Evolutionary conservation across 2,329 filamentous ascomycete genomes (phyloP).

Genomic region (Diaporthe vaccinii): DNA sequence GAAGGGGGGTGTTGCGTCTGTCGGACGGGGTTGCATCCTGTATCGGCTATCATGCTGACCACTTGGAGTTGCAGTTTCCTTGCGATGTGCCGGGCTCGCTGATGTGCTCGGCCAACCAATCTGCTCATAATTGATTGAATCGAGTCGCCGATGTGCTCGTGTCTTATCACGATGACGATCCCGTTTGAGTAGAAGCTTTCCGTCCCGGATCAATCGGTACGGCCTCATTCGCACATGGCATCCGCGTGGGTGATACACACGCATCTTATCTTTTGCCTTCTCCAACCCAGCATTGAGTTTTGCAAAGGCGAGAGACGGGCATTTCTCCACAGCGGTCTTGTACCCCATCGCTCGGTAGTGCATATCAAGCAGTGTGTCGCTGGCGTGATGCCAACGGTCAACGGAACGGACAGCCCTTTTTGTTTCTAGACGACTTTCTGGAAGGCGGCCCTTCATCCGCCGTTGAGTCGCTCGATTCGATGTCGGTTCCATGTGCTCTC

Average conservation of each 20-base stretch:
- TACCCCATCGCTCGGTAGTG: not conserved
- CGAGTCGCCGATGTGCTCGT: conserved; percentile 15
- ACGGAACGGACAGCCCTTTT: not conserved
- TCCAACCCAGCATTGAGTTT: conserved; percentile 16
- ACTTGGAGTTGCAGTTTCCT: conserved; percentile 37
- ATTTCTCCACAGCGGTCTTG: not conserved
- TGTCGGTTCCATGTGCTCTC: not conserved
- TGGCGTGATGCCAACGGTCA: not conserved
- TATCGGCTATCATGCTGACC: conserved; percentile 37
- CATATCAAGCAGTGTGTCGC: not conserved
- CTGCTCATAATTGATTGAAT: conserved; percentile 9
- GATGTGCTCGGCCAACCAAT: conserved; percentile 20
- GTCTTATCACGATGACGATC: conserved; percentile 30
- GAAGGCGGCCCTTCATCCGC: conserved; percentile 14
- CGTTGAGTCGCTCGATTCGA: conserved; percentile 22
- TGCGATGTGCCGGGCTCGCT: conserved; percentile 32
- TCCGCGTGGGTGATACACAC: conserved; percentile 21
- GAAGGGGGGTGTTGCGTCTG: conserved; percentile 4
- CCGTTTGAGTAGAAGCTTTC: conserved; percentile 13
- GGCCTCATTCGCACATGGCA: conserved; percentile 30
- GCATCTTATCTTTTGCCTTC: not conserved
- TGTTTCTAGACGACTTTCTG: conserved; percentile 9
- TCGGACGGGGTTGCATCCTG: conserved; percentile 31
- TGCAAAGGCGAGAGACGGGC: not conserved
- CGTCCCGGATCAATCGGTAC: conserved; percentile 12